Evolutionary conservation across 306 rosid genomes (phyloP).

Genomic region (Cucumis cinereus): DNA sequence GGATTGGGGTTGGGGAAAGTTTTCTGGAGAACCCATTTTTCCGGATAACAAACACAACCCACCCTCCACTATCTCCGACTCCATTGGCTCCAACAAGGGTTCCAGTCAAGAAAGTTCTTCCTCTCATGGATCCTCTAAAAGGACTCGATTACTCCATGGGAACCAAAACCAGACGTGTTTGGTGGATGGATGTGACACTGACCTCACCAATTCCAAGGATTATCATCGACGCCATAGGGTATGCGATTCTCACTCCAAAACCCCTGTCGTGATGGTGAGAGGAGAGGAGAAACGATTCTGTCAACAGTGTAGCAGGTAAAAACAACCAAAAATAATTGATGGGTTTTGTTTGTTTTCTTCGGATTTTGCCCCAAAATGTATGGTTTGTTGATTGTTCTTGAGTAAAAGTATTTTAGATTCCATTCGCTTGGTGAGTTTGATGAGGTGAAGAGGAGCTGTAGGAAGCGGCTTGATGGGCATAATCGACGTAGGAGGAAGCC

Average conservation of each 20-base stretch:
- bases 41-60: conserved; percentile 11
- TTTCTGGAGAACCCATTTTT: conserved; percentile 47
- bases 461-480: conserved; percentile 62
- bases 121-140: background rate
- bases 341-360: background rate
- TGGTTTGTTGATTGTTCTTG: background rate
- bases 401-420: conserved; percentile 23
- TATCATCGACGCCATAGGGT: conserved; percentile 41
- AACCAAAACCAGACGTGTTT: conserved; percentile 18
- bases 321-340: background rate
- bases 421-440: conserved; percentile 59
- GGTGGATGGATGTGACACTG: conserved; percentile 28
- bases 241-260: conserved; percentile 35
- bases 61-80: background rate
- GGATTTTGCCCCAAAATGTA: background rate
- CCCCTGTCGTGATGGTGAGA: conserved; percentile 22
- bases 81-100: conserved; percentile 11
- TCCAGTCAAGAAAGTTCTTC: background rate
- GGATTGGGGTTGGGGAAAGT: conserved; percentile 80
- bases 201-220: conserved; percentile 30
- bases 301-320: conserved; percentile 52
- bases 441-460: conserved; percentile 51
- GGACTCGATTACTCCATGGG: background rate
- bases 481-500: conserved; percentile 52
- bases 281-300: conserved; percentile 37